A percentile compares a stretch with the other conserved stretches of the same genome.
These are phyloP conservation scores for Quercus parvula DNA, from an alignment of 306 rosid genomes.

Conservation along the genomic window DNA sequence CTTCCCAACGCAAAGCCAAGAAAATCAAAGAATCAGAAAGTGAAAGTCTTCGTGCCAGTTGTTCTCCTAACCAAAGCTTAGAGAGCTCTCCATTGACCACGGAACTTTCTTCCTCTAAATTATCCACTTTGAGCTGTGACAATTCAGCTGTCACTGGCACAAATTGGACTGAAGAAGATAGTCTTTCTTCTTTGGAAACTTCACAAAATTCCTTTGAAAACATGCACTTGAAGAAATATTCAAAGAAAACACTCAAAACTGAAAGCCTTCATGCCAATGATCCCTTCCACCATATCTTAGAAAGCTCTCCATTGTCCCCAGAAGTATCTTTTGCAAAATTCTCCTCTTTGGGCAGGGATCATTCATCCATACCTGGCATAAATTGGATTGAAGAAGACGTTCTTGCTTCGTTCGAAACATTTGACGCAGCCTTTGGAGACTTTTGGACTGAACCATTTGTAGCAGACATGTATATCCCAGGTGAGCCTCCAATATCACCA, in stretches of 20 bases:
- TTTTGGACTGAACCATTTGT: slow-evolving; percentile 64
- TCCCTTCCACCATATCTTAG: slow-evolving; percentile 20
- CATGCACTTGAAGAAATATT: too few species aligned
- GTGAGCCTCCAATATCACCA: not conserved
- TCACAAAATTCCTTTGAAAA: too few species aligned
- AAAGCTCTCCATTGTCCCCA: slow-evolving; percentile 29
- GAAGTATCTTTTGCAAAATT: slow-evolving; percentile 17
- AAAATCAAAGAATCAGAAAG: slow-evolving; percentile 9
- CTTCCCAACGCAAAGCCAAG: not conserved
- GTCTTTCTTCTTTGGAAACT: not conserved
- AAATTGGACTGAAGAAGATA: not conserved
- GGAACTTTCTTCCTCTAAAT: slow-evolving; percentile 10
- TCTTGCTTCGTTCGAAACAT: not conserved
- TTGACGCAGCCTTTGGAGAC: slow-evolving; percentile 23
- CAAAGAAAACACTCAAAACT: slow-evolving; percentile 3
- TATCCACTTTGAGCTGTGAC: slow-evolving; percentile 14
- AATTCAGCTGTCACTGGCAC: not conserved
- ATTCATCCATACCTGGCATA: not conserved
- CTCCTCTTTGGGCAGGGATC: slow-evolving; percentile 17
- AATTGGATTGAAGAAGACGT: not conserved
- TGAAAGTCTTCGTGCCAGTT: not conserved
- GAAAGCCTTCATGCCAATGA: not conserved
- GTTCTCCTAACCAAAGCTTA: slow-evolving; percentile 9
- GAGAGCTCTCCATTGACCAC: slow-evolving; percentile 35
- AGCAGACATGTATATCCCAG: slow-evolving; percentile 20